Evolutionary conservation across 2,329 filamentous ascomycete species (phyloP), one percentile per base, ranked within the genome.

Genomic region (Tothia fuscella): DNA sequence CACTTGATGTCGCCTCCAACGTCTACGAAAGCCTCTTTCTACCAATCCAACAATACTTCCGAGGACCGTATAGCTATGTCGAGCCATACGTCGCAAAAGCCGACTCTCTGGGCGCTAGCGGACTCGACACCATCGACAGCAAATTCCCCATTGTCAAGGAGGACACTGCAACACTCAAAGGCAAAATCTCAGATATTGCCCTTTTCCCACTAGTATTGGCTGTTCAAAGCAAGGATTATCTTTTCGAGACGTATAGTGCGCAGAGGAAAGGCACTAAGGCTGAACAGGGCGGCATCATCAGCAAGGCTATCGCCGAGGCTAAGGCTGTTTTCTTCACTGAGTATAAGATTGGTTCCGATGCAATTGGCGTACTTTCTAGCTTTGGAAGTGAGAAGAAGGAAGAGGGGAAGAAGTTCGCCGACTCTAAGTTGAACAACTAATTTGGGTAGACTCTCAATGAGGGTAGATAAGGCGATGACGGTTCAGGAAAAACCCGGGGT

Each of bases 61-160:
- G 77, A 53, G 82, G 74, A 52, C 87, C 88, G 26, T 89, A 86
- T 67, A 71, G 75, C 56, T 91, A 84, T 59, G 74, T 93, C 48
- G 78, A 79, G 40, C 88, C 89, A 1, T 95, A 95, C 63, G 74
- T 93, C 50, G 70, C 76, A 59, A 85, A 80, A 61, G 88, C 79
- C 55, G 91, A 96, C 59, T 60, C 57, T 51, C 52, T 62, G 16
- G 60, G 56, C 48, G 60, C 63, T 49, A 50, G 46, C 10, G 53
- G 55, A 16, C 57, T 63, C 40, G 51, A 49, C 21, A 57, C 57
- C 31, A 49, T 63, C 35, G 60, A 63, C 47, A 45, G 51, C 26
- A 51, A 51, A 35, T 57, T 63, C 37, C 60, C 60, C 41, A 61
- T 62, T 32, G 66, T 70, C 48, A 70, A 68, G 57, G 63, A 70